Conservation (phyloP, 495 filamentous ascomycete genomes). For the Penicillium verhagenii region DNA sequence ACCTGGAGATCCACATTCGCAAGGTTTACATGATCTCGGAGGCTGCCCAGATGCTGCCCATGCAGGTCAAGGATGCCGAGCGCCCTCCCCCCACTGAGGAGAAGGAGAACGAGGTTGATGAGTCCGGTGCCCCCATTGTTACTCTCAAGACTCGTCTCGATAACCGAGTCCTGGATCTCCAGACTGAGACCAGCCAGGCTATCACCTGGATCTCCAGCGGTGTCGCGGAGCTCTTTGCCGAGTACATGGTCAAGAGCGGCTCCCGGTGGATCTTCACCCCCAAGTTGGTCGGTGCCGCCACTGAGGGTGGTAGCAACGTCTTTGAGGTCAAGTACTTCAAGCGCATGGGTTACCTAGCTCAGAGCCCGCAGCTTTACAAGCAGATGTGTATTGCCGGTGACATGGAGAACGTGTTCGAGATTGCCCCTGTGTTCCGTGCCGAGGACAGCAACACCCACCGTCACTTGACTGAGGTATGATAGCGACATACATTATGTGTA, state of each 20-base stretch:
- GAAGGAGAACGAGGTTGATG: constrained; percentile 47
- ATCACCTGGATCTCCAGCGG: constrained; percentile 81
- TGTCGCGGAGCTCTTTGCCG: constrained; percentile 75
- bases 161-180: constrained; percentile 88
- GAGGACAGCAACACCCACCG: constrained; percentile 96
- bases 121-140: constrained; percentile 59
- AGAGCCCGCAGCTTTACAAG: constrained; percentile 95
- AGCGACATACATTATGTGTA: background rate
- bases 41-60: constrained; percentile 62
- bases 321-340: constrained; percentile 93
- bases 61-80: constrained; percentile 68
- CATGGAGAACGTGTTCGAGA: constrained; percentile 83
- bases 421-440: constrained; percentile 90
- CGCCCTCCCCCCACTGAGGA: constrained; percentile 48
- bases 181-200: constrained; percentile 82
- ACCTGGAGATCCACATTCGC: constrained; percentile 77
- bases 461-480: constrained; percentile 80
- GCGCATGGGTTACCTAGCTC: constrained; percentile 78
- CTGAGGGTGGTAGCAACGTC: constrained; percentile 90
- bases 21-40: constrained; percentile 74
- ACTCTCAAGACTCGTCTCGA: constrained; percentile 75
- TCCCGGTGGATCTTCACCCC: constrained; percentile 90
- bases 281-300: constrained; percentile 84
- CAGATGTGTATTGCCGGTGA: constrained; percentile 95
- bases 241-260: constrained; percentile 70